Evolutionary conservation across 2,329 filamentous ascomycete species (phyloP).

Genomic region (Akanthomyces lecanii): DNA sequence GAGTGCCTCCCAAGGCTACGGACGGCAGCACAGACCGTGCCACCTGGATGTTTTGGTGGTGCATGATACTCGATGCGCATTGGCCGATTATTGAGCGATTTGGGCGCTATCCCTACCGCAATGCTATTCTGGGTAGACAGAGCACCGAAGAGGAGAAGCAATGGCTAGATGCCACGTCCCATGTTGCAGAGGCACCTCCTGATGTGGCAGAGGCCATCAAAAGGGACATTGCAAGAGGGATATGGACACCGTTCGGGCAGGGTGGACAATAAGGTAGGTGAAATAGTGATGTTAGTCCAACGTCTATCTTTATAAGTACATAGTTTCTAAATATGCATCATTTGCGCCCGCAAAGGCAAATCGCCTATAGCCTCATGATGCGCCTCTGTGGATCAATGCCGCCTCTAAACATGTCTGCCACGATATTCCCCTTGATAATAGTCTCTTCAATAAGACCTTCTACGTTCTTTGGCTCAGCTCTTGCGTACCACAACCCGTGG

Average conservation of each 20-base stretch:
- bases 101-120: slow-evolving; percentile 6
- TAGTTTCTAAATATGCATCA: neutral
- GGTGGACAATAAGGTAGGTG: neutral
- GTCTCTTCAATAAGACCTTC: slow-evolving; percentile 73
- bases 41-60: slow-evolving; percentile 10
- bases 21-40: neutral
- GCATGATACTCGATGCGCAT: slow-evolving; percentile 9
- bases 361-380: slow-evolving; percentile 42
- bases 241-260: neutral
- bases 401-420: slow-evolving; percentile 68
- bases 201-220: neutral
- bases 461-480: slow-evolving; percentile 70
- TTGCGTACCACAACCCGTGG: slow-evolving; percentile 76
- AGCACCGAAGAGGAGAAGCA: neutral
- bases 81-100: slow-evolving; percentile 4
- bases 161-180: slow-evolving; percentile 10
- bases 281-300: neutral
- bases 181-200: neutral
- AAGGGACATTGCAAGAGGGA: neutral
- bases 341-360: neutral
- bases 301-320: neutral
- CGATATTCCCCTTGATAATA: slow-evolving; percentile 60
- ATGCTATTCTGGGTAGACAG: neutral
- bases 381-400: slow-evolving; percentile 55
- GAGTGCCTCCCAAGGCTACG: neutral